phyloP scores from a whole-genome alignment of 1,139 yeast species.

The Kazachstania sp. region DNA sequence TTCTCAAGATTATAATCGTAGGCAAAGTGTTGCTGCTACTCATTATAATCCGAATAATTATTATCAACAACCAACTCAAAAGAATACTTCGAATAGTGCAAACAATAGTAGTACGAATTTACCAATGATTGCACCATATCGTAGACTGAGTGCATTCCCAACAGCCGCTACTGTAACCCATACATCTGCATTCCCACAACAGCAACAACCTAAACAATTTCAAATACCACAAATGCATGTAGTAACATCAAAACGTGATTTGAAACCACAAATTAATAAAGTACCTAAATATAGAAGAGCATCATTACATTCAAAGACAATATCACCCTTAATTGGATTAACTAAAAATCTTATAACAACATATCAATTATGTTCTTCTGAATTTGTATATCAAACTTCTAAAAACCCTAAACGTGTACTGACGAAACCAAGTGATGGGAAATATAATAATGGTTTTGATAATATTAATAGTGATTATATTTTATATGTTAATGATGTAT shows the following conservation, averaged over 20 bases:
- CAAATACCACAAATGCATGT: constrained; percentile 24
- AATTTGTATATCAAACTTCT: constrained; percentile 72
- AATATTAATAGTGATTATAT: constrained; percentile 88
- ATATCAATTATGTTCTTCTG: constrained; percentile 79
- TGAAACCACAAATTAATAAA: constrained; percentile 53
- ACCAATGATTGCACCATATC: constrained; percentile 16
- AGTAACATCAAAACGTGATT: constrained; percentile 36
- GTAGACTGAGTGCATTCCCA: constrained; percentile 28
- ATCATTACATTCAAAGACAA: constrained; percentile 63
- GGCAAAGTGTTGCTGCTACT: constrained; percentile 33
- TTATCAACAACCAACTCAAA: constrained; percentile 1
- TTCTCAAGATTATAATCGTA: constrained; percentile 31
- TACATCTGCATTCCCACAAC: not conserved
- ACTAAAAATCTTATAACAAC: constrained; percentile 73
- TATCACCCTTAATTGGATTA: constrained; percentile 77
- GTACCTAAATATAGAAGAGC: constrained; percentile 78
- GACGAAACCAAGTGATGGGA: constrained; percentile 87
- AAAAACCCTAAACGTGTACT: constrained; percentile 86
- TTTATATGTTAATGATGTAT: constrained; percentile 83
- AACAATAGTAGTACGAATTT: constrained; percentile 6
- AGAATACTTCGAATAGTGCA: not conserved
- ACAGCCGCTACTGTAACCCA: constrained; percentile 7
- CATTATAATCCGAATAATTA: constrained; percentile 10
- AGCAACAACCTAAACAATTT: constrained; percentile 8
- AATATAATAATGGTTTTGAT: constrained; percentile 74